Percentiles rank a stretch among this genome's conserved stretches.
phyloP scores from a whole-genome alignment of 2,329 filamentous ascomycete genomes.

The Passalora sequoiae region DNA sequence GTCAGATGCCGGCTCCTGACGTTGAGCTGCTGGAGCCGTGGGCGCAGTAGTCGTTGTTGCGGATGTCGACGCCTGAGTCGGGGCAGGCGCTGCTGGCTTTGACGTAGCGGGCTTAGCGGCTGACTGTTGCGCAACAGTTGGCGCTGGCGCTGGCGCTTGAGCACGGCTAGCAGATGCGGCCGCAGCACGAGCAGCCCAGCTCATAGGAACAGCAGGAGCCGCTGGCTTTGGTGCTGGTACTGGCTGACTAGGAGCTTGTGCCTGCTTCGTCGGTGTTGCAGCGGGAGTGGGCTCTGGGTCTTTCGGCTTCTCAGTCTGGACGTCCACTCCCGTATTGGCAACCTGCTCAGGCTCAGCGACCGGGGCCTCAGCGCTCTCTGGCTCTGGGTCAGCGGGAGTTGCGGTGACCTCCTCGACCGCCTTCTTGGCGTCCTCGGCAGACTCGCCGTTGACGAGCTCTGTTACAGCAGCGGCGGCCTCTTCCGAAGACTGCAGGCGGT shows the following conservation, averaged over 20 bases:
- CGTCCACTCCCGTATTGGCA: slow-evolving; percentile 36
- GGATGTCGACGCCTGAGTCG: slow-evolving; percentile 12
- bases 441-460: slow-evolving; percentile 32
- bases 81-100: slow-evolving; percentile 25
- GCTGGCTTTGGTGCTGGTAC: slow-evolving; percentile 52
- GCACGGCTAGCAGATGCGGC: slow-evolving; percentile 38
- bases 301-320: slow-evolving; percentile 57
- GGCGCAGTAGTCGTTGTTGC: slow-evolving; percentile 21
- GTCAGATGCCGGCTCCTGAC: slow-evolving; percentile 38
- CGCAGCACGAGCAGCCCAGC: slow-evolving; percentile 68
- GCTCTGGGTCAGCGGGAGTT: slow-evolving; percentile 25
- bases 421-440: slow-evolving; percentile 37
- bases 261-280: slow-evolving; percentile 33
- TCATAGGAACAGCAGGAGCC: slow-evolving; percentile 51
- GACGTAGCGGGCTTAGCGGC: slow-evolving; percentile 28
- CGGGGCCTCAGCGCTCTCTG: slow-evolving; percentile 29
- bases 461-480: slow-evolving; percentile 22
- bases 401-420: slow-evolving; percentile 30
- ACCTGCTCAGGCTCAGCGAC: slow-evolving; percentile 29
- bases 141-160: slow-evolving; percentile 35
- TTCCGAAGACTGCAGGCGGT: slow-evolving; percentile 25
- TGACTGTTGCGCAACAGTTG: slow-evolving; percentile 28
- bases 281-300: slow-evolving; percentile 53
- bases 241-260: slow-evolving; percentile 48
- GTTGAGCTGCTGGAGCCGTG: slow-evolving; percentile 24